Evolutionary conservation across 2,329 filamentous ascomycete genomes (phyloP).

Genomic region (Epicoccum sorghinum): DNA sequence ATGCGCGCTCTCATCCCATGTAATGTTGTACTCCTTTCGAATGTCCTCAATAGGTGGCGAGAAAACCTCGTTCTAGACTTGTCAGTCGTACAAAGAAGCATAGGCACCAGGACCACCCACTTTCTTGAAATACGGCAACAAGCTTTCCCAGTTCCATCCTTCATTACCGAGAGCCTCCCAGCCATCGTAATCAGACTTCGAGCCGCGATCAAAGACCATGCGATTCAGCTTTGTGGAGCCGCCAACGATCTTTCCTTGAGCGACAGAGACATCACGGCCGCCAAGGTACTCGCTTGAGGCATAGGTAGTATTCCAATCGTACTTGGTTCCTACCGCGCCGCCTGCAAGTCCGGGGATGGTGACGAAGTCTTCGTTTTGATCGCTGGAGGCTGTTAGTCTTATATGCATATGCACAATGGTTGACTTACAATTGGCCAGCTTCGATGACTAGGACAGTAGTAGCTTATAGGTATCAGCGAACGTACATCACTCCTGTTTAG

Average conservation of each 20-base stretch:
- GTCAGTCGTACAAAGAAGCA: conserved; percentile 6
- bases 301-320: conserved; percentile 35
- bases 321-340: conserved; percentile 31
- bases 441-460: conserved; percentile 32
- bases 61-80: conserved; percentile 26
- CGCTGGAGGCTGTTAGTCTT: conserved; percentile 6
- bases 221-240: conserved; percentile 49
- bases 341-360: conserved; percentile 34
- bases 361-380: conserved; percentile 28
- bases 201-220: conserved; percentile 38
- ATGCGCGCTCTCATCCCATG: conserved; percentile 19
- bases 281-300: conserved; percentile 16
- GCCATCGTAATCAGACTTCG: conserved; percentile 39
- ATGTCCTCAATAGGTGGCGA: conserved; percentile 25
- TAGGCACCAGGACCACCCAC: neutral
- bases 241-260: conserved; percentile 31
- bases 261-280: conserved; percentile 20
- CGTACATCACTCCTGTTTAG: neutral
- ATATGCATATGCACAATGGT: neutral
- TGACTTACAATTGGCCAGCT: conserved; percentile 30
- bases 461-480: conserved; percentile 13
- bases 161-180: conserved; percentile 34
- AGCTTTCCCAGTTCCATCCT: conserved; percentile 35
- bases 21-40: conserved; percentile 27
- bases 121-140: conserved; percentile 37